Evolutionary conservation across 805 yeast genomes (phyloP).

Genomic region (Candida silvatica): DNA sequence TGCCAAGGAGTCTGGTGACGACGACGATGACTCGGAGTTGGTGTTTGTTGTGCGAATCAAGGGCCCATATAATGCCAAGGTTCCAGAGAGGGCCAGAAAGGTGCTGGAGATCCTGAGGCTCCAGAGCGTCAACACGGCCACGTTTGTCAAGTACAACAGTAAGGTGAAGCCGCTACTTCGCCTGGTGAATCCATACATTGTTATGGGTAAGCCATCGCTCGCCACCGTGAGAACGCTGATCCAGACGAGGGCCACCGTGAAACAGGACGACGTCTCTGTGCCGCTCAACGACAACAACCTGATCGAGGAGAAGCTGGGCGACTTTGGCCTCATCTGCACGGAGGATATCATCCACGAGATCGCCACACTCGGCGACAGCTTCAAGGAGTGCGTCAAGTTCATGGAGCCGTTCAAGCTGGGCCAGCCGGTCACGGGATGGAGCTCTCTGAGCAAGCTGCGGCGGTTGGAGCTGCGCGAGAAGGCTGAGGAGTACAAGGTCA

Average conservation of each 20-base stretch:
- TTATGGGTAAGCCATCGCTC: constrained; percentile 68
- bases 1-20: constrained; percentile 20
- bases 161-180: constrained; percentile 56
- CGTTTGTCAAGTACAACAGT: constrained; percentile 56
- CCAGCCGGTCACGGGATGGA: constrained; percentile 67
- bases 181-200: constrained; percentile 63
- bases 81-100: constrained; percentile 57
- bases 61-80: constrained; percentile 54
- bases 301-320: constrained; percentile 66
- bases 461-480: constrained; percentile 50
- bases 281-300: constrained; percentile 66
- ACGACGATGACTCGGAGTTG: constrained; percentile 34
- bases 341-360: constrained; percentile 77
- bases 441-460: constrained; percentile 62
- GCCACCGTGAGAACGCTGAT: constrained; percentile 62
- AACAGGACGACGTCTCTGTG: constrained; percentile 24
- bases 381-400: constrained; percentile 53
- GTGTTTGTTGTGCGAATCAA: constrained; percentile 60
- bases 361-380: constrained; percentile 51
- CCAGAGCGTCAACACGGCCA: constrained; percentile 54
- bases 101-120: constrained; percentile 56
- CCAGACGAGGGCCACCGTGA: constrained; percentile 66
- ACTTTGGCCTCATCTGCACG: constrained; percentile 64
- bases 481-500: constrained; percentile 35
- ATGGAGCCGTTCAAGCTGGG: constrained; percentile 62